Conservation (phyloP, 139 green algal species). For the Monoraphidium neglectum region DNA sequence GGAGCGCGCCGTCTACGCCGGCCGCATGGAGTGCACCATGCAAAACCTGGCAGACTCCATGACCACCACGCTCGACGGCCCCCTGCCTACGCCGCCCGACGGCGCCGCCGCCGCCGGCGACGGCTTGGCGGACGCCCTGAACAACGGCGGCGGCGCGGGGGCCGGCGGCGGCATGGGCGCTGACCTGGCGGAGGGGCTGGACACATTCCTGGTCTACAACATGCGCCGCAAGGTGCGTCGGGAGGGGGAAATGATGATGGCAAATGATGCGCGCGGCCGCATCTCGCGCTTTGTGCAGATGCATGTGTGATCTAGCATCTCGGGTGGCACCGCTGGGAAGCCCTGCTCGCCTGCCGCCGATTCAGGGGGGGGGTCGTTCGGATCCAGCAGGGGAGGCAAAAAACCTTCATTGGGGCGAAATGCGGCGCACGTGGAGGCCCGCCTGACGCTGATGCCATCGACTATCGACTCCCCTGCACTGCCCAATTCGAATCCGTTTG, state of each 20-base stretch:
- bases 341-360: too few relatives aligned
- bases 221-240: constrained; percentile 53
- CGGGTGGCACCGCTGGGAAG: too few relatives aligned
- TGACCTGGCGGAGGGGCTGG: constrained; percentile 45
- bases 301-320: too few relatives aligned
- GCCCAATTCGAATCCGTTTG: neutral
- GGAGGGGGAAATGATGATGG: too few relatives aligned
- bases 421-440: neutral
- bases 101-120: neutral
- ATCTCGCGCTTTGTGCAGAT: too few relatives aligned
- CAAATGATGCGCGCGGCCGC: too few relatives aligned
- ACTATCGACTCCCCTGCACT: neutral
- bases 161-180: neutral
- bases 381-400: too few relatives aligned
- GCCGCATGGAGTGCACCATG: constrained; percentile 98
- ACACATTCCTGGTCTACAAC: constrained; percentile 97
- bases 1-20: constrained; percentile 54
- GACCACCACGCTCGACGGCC: constrained; percentile 40
- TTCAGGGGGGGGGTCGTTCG: too few relatives aligned
- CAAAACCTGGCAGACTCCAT: constrained; percentile 91
- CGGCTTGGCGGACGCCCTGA: neutral
- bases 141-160: neutral
- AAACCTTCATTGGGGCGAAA: too few relatives aligned
- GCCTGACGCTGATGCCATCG: neutral
- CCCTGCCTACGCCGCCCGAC: constrained; percentile 26